A percentile compares a stretch with the other conserved stretches of the same genome.
Evolutionary conservation across 2,329 filamentous ascomycete species (phyloP).

Genomic region (Parascedosporium putredinis): DNA sequence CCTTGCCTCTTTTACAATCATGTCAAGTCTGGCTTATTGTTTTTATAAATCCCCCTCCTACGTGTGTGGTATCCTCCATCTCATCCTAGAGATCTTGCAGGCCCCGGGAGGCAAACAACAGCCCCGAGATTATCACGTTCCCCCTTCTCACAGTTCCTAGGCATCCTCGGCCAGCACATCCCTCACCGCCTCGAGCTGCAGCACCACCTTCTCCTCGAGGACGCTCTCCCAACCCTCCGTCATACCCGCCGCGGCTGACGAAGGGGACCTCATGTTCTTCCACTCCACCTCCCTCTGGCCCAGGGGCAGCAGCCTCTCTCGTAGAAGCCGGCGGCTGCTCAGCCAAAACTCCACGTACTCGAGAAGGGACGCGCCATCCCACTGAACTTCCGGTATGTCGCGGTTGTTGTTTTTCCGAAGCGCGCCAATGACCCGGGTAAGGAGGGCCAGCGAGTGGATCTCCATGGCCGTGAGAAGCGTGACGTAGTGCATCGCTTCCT

Average conservation of each 20-base stretch:
- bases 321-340: constrained; percentile 55
- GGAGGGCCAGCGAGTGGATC: constrained; percentile 65
- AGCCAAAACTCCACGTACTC: constrained; percentile 83
- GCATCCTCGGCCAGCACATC: constrained; percentile 43
- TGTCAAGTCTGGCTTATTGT: not conserved
- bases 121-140: not conserved
- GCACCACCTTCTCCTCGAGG: constrained; percentile 67
- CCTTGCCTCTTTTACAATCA: not conserved
- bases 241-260: constrained; percentile 21
- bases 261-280: constrained; percentile 30
- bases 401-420: constrained; percentile 57
- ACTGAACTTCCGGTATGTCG: constrained; percentile 62
- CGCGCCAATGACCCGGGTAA: constrained; percentile 60
- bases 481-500: constrained; percentile 49
- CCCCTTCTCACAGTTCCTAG: constrained; percentile 18
- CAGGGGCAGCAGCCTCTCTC: constrained; percentile 62
- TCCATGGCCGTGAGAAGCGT: constrained; percentile 67
- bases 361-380: constrained; percentile 61
- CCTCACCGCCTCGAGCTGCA: constrained; percentile 52
- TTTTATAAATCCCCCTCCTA: no score
- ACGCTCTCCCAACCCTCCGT: constrained; percentile 42
- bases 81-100: no score
- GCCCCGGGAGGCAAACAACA: no score
- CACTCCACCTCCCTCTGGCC: constrained; percentile 62
- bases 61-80: no score